A percentile compares a stretch with the other conserved stretches of the same genome.
These are phyloP conservation scores for Lepraria neglecta DNA, from an alignment of 495 filamentous ascomycete species.

Conservation along the genomic window DNA sequence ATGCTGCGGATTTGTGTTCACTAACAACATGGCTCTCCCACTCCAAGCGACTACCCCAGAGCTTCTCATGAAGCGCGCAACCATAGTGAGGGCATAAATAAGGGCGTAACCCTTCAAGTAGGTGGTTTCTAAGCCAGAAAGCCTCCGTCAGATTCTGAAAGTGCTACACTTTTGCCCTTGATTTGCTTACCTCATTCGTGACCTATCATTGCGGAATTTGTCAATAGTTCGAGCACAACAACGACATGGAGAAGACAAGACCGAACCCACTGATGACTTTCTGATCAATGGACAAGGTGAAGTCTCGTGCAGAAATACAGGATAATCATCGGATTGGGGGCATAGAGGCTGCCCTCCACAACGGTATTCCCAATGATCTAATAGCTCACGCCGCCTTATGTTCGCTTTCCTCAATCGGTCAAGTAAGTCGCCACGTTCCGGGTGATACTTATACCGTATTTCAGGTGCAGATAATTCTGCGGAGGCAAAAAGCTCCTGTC, in stretches of 20 bases:
- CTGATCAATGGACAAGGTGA: too few relatives aligned
- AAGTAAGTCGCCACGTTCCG: neutral
- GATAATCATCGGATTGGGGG: neutral
- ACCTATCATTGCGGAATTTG: neutral
- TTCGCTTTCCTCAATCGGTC: neutral
- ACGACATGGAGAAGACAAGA: neutral
- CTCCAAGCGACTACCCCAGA: conserved; percentile 1
- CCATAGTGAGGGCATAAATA: neutral
- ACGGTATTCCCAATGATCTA: neutral
- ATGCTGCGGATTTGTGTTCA: neutral
- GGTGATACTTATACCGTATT: neutral
- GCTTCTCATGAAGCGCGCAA: neutral
- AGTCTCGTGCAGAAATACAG: too few relatives aligned
- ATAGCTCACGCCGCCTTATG: neutral
- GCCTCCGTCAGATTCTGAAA: neutral
- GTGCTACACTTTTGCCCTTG: too few relatives aligned
- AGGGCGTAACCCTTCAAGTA: neutral
- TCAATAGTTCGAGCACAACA: neutral
- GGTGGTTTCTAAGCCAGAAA: neutral
- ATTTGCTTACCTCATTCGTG: too few relatives aligned
- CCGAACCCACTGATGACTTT: neutral
- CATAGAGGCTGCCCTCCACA: too few relatives aligned
- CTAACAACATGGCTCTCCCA: neutral
- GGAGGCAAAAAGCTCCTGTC: neutral
- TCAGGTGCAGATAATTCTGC: neutral